A percentile compares a stretch with the other conserved stretches of the same genome.
Conservation (phyloP, 2,329 filamentous ascomycete species). For the Fusarium verrucosum region DNA sequence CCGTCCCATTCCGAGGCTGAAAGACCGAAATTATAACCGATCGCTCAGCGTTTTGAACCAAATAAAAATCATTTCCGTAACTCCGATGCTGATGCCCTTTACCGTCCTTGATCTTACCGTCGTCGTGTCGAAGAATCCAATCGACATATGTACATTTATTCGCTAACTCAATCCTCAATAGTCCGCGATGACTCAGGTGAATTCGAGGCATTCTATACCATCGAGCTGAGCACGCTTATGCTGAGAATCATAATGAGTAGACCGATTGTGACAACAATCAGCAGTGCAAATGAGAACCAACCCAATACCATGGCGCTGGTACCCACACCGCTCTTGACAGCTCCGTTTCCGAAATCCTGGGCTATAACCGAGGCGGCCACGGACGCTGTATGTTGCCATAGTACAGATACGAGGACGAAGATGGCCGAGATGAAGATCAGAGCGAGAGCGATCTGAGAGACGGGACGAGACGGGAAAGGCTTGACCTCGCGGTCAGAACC, state of each 20-base stretch:
- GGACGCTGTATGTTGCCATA: constrained; percentile 96
- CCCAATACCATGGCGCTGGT: constrained; percentile 95
- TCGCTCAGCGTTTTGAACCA: constrained; percentile 35
- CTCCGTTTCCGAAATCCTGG: constrained; percentile 90
- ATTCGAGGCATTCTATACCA: constrained; percentile 49
- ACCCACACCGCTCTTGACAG: constrained; percentile 87
- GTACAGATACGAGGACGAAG: constrained; percentile 76
- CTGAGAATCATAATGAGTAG: constrained; percentile 96
- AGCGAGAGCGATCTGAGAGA: constrained; percentile 90
- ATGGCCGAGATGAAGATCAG: constrained; percentile 85
- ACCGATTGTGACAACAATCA: constrained; percentile 96
- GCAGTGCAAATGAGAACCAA: constrained; percentile 93
- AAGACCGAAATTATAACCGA: constrained; percentile 40
- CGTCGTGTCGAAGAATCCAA: constrained; percentile 18
- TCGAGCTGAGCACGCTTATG: constrained; percentile 78
- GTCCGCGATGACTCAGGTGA: constrained; percentile 25
- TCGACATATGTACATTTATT: constrained; percentile 41
- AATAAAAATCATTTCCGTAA: constrained; percentile 42
- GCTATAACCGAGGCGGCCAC: constrained; percentile 94
- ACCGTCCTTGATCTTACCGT: constrained; percentile 38
- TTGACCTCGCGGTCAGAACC: constrained; percentile 91
- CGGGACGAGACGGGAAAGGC: constrained; percentile 89
- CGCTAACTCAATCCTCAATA: constrained; percentile 30
- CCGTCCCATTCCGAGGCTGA: constrained; percentile 31
- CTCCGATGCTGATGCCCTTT: constrained; percentile 50